Base-by-base conservation (phyloP, 805 yeast genomes). In the Yarrowia divulgata region DNA sequence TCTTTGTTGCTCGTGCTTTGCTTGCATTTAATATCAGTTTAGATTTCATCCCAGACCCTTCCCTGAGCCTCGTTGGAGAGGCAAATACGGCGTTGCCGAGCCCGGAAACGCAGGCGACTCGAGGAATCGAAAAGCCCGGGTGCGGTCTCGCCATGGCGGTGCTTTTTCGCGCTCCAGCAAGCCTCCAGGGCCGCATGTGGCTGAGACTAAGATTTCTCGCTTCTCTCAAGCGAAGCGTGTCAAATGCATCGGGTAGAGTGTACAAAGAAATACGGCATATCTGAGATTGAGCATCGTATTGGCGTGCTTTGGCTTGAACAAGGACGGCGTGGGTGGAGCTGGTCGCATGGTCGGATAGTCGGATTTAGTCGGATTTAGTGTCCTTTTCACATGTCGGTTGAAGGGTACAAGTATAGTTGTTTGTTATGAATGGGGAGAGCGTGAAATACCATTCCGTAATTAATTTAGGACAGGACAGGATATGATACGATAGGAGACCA, bases 171-270 rank as follows among this genome's bases (percentile, higher is more conserved):
- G 29, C 29, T 23, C 29, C 29, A 23, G 29, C 29, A 23, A 23
- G 29, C 29, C 29, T 23, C 29, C 29, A 23, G 29, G 18, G 14
- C 32, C 39, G 16, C 19, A 34, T 35, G 55, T 52, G 57, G 39
- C 57, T n/a, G 42, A n/a, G 57, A 52, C 57, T 50, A 52, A 52
- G 57, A 52, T 49, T 54, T 37, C 29, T 54, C 60, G 60, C 60
- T 54, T 19, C 35, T 23, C 8, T 39, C 19, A 23, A 14, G 60
- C 45, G 19, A 14, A 13, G 60, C 45, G 45, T 39, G 45, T 23
- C 34, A 54, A 39, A 54, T 37, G 60, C 60, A 54, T 19, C 29
- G 58, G 14, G 19, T 14, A 52, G 60, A 39, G 19, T 39, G 58
- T 54, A 35, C 58, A 35, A 35, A 23, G n/a, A 39, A 54, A 19